A percentile compares a stretch with the other conserved stretches of the same genome.
These are phyloP conservation scores for Dimargaris cristalligena DNA, from an alignment of 192 early-diverging fungal species.

Conservation along the genomic window DNA sequence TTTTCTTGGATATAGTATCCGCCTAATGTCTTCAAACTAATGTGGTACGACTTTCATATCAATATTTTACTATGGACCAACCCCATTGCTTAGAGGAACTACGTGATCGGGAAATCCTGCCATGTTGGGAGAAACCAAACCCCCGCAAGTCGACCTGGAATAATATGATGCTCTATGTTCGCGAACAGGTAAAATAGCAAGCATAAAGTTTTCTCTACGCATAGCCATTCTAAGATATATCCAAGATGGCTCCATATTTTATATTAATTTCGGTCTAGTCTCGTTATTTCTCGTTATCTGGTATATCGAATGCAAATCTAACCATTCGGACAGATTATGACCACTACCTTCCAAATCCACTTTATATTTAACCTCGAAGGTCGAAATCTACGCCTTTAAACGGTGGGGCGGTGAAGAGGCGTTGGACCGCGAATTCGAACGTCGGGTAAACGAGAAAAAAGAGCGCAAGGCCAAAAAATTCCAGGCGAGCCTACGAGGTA, in stretches of 20 bases:
- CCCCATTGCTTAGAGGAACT: constrained; percentile 76
- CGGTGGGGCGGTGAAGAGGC: constrained; percentile 82
- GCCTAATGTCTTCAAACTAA: too few relatives aligned
- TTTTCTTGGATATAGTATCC: too few relatives aligned
- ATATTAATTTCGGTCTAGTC: neutral
- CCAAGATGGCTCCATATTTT: neutral
- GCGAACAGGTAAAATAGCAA: constrained; percentile 36
- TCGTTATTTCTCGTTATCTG: neutral
- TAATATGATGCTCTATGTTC: constrained; percentile 89
- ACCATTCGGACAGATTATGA: neutral
- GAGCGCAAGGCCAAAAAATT: constrained; percentile 71
- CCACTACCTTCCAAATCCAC: neutral
- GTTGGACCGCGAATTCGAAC: constrained; percentile 78
- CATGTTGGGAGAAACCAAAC: constrained; percentile 77
- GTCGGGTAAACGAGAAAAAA: constrained; percentile 58
- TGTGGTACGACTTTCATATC: too few relatives aligned
- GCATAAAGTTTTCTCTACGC: too few relatives aligned
- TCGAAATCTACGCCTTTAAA: constrained; percentile 83
- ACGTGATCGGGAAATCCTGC: constrained; percentile 56
- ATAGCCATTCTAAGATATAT: neutral
- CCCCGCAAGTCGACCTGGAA: constrained; percentile 91
- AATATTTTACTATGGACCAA: too few relatives aligned
- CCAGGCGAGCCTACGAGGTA: constrained; percentile 52
- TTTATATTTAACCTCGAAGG: constrained; percentile 21
- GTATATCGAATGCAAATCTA: constrained; percentile 6